phyloP scores from a whole-genome alignment of 192 early-diverging fungal species.

The Phycomyces nitens region DNA sequence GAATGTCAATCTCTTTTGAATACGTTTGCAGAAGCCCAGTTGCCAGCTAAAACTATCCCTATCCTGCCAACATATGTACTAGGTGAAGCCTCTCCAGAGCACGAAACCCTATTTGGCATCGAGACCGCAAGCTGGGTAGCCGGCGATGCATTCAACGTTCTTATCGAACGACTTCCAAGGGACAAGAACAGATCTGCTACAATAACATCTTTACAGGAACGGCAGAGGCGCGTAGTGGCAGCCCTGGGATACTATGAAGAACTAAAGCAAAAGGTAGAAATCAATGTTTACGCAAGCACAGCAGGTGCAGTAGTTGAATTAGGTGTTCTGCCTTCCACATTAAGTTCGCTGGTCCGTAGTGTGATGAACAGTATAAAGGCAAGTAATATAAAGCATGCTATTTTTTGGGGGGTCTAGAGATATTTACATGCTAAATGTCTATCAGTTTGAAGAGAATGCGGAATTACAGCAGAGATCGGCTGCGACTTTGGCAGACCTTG shows the following conservation, averaged over 20 bases:
- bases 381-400: constrained; percentile 40
- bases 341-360: constrained; percentile 80
- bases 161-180: constrained; percentile 39
- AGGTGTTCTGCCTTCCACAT: constrained; percentile 72
- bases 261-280: constrained; percentile 60
- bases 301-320: constrained; percentile 81
- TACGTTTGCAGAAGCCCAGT: constrained; percentile 48
- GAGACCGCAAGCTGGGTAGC: constrained; percentile 53
- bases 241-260: constrained; percentile 64
- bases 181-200: constrained; percentile 34
- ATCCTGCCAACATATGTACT: constrained; percentile 47
- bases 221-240: constrained; percentile 57
- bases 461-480: constrained; percentile 55
- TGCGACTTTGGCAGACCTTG: constrained; percentile 46
- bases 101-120: constrained; percentile 47
- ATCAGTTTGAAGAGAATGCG: constrained; percentile 60
- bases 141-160: constrained; percentile 38
- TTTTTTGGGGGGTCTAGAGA: not conserved
- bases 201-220: constrained; percentile 46
- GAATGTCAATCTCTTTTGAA: constrained; percentile 67
- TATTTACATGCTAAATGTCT: not conserved
- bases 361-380: constrained; percentile 85
- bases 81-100: constrained; percentile 29
- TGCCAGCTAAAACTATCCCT: constrained; percentile 41
- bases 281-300: constrained; percentile 64